Base-by-base conservation (phyloP, 345 rosid species). In the Sapria himalayana region DNA sequence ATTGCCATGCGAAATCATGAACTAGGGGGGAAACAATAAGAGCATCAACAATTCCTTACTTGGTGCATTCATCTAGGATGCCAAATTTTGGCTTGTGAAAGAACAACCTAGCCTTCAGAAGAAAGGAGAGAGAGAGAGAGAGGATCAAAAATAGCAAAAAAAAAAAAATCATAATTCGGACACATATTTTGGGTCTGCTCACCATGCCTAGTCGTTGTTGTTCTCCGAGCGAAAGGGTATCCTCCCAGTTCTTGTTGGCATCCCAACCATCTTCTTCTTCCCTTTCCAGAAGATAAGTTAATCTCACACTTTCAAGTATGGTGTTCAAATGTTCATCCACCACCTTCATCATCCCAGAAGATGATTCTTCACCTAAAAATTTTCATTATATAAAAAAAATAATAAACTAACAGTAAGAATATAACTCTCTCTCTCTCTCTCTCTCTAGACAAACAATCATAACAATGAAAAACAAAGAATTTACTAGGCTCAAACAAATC, bases 151-250 rank as follows among this genome's bases (percentile, higher is more conserved):
- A n/a, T n/a, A n/a, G n/a, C n/a, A n/a, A n/a, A n/a, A n/a, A n/a
- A n/a, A n/a, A n/a, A n/a, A n/a, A n/a, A n/a, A n/a, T n/a, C n/a
- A n/a, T n/a, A n/a, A n/a, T n/a, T n/a, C n/a, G n/a, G n/a, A n/a
- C n/a, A n/a, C n/a, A n/a, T n/a, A n/a, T n/a, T n/a, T n/a, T n/a
- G n/a, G n/a, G n/a, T n/a, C 32, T 42, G 58, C 69, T 62, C 49
- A 89, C 99, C 95, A 89, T 84, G 55, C 99, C 93, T 45, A 89
- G 62, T 60, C 99, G 74, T 59, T 89, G 99, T 59, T 84, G 99
- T 56, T 89, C 99, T 36, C 99, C 99, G 5, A 89, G 93, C 48
- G 99, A 89, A 12, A 89, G 79, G 39, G 60, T 73, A 51, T 89
- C 86, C 66, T 84, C 93, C 99, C 99, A 89, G 49, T 77, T 74